Evolutionary conservation across 1,284 basidiomycete genomes (phyloP), one percentile per base, ranked within the genome.

Genomic region (Chalciporus piperatoides): DNA sequence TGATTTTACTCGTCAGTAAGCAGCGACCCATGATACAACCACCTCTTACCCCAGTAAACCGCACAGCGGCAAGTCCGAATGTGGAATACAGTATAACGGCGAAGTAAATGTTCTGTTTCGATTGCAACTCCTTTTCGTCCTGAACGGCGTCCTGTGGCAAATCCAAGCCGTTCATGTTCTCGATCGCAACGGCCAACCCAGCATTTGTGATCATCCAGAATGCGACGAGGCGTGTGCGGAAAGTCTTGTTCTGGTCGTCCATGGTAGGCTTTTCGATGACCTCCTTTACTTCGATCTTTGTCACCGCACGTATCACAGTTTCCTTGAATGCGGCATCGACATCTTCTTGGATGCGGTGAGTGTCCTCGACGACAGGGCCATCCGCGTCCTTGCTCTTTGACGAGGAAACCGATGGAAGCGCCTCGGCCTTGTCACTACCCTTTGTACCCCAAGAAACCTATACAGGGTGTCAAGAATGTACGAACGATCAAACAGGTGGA

Each of bases 401-500:
- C 7, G 87, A 94, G 11, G 84, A 90, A 41, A 97, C 84, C 0
- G 92, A 90, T 0, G 95, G 96, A n/a, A 98, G 74, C 1, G 89
- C 89, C 60, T 97, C 95, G 0, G 85, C 93, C 68, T 96, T 95
- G 73, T 98, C 96, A 50, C 90, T 92, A 44, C 95, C 95, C 71
- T 96, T 96, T 9, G 93, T 97, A 71, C 93, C 92, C 93, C 92
- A 93, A 28, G 86, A 90, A 17, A 90, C 84, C 82, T 85, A 54
- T 21, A 56, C 44, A 50, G 45, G 42, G 30, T 39, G 32, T 61
- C 39, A 57, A 41, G 45, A 9, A 25, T 17, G 15, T 25, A 12
- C 23, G 36, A 6, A 41, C 32, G 15, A 3, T 49, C 8, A 14
- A 49, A 24, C 39, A 47, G 25, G 12, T 40, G 25, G 1, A 67